Evolutionary conservation across 495 filamentous ascomycete genomes (phyloP).

Genomic region (Achaetomiella virescens): DNA sequence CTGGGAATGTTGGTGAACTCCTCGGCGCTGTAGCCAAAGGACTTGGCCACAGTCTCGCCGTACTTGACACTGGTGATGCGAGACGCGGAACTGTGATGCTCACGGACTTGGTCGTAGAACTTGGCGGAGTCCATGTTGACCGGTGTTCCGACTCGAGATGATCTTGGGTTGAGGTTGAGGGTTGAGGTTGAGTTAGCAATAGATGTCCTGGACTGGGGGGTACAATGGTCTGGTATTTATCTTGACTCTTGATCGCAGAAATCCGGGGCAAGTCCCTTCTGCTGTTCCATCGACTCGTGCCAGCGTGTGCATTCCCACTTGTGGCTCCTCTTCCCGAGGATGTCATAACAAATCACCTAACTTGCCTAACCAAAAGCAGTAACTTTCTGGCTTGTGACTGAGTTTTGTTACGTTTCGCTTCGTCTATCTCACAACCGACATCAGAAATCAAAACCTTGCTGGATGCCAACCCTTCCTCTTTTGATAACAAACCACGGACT

Average conservation of each 20-base stretch:
- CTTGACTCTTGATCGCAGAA: background rate
- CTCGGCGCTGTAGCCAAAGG: constrained; percentile 54
- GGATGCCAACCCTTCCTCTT: no score
- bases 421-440: background rate
- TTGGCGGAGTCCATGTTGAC: constrained; percentile 12
- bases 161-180: background rate
- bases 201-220: background rate
- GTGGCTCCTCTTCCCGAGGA: background rate
- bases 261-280: no score
- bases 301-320: no score
- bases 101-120: constrained; percentile 35
- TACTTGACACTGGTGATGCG: constrained; percentile 27
- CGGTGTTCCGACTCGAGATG: background rate
- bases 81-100: constrained; percentile 36
- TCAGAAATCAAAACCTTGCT: background rate
- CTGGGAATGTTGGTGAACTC: constrained; percentile 48
- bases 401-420: background rate
- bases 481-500: no score
- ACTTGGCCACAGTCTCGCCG: constrained; percentile 42
- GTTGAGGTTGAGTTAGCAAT: background rate
- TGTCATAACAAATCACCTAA: constrained; percentile 12
- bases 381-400: constrained; percentile 14
- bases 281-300: no score
- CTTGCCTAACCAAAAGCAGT: constrained; percentile 9
- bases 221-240: background rate